Conservation (phyloP, 1,284 basidiomycete species). For the Leucoagaricus sp. region DNA sequence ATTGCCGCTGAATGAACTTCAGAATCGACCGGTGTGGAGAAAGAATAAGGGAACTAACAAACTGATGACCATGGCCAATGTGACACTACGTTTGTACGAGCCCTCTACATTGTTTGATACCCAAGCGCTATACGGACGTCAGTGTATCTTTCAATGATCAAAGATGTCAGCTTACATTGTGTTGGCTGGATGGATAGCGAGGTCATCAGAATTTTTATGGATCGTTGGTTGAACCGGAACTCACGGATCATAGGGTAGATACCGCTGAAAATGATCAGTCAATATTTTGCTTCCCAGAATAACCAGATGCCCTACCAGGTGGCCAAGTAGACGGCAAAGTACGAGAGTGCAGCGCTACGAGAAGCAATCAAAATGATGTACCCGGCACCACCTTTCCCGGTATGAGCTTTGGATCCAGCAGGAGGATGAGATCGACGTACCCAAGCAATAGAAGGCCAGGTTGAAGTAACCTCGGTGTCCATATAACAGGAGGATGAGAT, state of each 20-base stretch:
- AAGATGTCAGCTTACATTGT: slow-evolving; percentile 46
- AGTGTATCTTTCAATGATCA: background rate
- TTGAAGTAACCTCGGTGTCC: slow-evolving; percentile 64
- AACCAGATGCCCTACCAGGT: slow-evolving; percentile 47
- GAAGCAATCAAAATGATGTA: slow-evolving; percentile 71
- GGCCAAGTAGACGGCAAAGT: slow-evolving; percentile 72
- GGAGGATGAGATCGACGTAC: background rate
- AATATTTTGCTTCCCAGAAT: background rate
- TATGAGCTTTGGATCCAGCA: background rate
- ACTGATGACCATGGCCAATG: slow-evolving; percentile 69
- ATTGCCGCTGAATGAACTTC: slow-evolving; percentile 48
- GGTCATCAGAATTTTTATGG: background rate
- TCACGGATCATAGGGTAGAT: slow-evolving; percentile 72
- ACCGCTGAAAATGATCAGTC: slow-evolving; percentile 41
- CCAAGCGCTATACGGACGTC: slow-evolving; percentile 54
- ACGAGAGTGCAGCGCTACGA: slow-evolving; percentile 62
- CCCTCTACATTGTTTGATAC: slow-evolving; percentile 75
- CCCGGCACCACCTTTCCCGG: slow-evolving; percentile 44
- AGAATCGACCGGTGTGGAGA: background rate
- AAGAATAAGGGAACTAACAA: slow-evolving; percentile 41
- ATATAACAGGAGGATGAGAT: no score
- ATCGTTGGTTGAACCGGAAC: slow-evolving; percentile 29
- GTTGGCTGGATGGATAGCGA: slow-evolving; percentile 46
- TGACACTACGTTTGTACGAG: slow-evolving; percentile 74
- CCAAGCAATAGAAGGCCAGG: slow-evolving; percentile 13